These are phyloP conservation scores for Trichophyton rubrum DNA, from an alignment of 2,329 filamentous ascomycete genomes.

Conservation along the genomic window DNA sequence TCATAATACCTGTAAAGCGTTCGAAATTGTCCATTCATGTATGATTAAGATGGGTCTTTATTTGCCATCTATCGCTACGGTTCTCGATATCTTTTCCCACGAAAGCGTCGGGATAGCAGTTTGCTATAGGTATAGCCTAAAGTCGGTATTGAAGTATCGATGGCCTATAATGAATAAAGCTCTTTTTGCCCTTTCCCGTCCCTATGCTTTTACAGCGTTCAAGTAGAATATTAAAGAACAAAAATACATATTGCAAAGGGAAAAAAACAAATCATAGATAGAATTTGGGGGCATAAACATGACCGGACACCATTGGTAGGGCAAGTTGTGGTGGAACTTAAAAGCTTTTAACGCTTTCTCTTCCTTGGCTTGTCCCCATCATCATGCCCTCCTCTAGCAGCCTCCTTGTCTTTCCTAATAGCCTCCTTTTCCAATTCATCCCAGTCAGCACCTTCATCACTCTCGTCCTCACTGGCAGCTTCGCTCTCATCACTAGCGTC, in stretches of 20 bases:
- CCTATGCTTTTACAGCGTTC: neutral
- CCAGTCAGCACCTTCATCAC: constrained; percentile 80
- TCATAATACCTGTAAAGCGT: no score
- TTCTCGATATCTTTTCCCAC: neutral
- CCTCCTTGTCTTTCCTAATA: constrained; percentile 48
- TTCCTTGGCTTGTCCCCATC: constrained; percentile 55
- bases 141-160: neutral
- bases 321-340: neutral
- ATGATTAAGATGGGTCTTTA: no score
- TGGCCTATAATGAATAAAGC: neutral
- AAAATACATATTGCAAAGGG: neutral
- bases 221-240: neutral
- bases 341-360: constrained; percentile 46
- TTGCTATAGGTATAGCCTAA: neutral
- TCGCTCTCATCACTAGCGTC: constrained; percentile 72
- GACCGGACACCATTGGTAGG: neutral
- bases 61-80: neutral
- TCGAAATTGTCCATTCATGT: no score
- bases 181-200: neutral
- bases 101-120: neutral
- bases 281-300: neutral
- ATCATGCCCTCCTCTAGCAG: constrained; percentile 29
- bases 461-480: constrained; percentile 44
- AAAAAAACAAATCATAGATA: no score
- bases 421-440: constrained; percentile 87